A percentile compares a stretch with the other conserved stretches of the same genome.
Evolutionary conservation across 148 eudicot species (phyloP).

Genomic region (Rhododendron molle): DNA sequence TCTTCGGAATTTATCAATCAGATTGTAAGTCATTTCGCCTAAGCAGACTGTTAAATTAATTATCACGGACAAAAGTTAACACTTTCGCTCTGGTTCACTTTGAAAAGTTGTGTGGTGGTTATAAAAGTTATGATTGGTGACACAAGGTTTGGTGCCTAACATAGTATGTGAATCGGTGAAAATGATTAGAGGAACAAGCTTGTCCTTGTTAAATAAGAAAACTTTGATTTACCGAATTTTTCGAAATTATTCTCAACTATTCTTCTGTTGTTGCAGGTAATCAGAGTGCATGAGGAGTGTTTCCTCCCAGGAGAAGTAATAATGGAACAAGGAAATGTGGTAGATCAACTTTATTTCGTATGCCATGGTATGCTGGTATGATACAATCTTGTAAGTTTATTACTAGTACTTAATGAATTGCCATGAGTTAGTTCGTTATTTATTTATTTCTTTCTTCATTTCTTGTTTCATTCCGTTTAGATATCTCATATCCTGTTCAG

Average conservation of each 20-base stretch:
- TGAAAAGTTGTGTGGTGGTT: not conserved
- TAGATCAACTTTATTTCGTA: constrained; percentile 93
- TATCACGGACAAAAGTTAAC: not conserved
- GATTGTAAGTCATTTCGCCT: constrained; percentile 52
- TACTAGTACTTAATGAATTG: not conserved
- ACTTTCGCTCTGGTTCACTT: not conserved
- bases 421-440: not conserved
- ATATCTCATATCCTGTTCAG: not conserved
- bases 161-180: not conserved
- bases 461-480: not conserved
- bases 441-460: not conserved
- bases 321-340: constrained; percentile 84
- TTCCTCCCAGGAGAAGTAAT: constrained; percentile 95
- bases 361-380: constrained; percentile 81
- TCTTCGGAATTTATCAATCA: constrained; percentile 84
- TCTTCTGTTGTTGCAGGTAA: constrained; percentile 46
- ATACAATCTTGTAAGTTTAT: not conserved
- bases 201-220: not conserved
- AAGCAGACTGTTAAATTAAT: not conserved
- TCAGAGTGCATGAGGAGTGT: constrained; percentile 81
- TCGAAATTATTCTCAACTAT: not conserved
- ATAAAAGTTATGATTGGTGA: not conserved
- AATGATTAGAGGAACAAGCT: not conserved
- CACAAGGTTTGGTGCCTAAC: not conserved
- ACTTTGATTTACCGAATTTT: not conserved